phyloP scores from a whole-genome alignment of 352 stramenopile species.

The Globisporangium iwayamae region DNA sequence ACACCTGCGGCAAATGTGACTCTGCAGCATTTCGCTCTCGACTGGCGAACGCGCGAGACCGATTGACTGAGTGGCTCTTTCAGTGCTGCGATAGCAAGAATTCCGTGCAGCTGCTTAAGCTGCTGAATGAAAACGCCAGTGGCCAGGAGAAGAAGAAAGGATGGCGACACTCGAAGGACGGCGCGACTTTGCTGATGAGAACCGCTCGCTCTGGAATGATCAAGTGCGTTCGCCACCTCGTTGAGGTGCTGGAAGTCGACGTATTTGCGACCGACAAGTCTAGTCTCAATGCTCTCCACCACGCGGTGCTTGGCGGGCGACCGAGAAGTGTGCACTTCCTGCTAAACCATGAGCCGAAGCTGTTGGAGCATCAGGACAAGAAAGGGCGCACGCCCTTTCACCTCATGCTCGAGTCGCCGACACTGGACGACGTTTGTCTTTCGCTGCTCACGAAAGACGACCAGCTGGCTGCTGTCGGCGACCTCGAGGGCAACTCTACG shows the following conservation, averaged over 20 bases:
- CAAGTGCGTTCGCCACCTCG: constrained; percentile 35
- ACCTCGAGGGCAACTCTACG: constrained; percentile 42
- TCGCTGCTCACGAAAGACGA: constrained; percentile 28
- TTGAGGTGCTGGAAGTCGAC: constrained; percentile 40
- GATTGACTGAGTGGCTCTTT: constrained; percentile 55
- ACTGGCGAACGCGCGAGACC: constrained; percentile 20
- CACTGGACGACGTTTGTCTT: constrained; percentile 49
- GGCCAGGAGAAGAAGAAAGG: constrained; percentile 15
- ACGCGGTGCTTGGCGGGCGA: constrained; percentile 43
- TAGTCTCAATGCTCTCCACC: constrained; percentile 52
- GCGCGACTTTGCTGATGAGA: constrained; percentile 52
- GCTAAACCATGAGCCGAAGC: constrained; percentile 33
- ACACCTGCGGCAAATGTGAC: constrained; percentile 54
- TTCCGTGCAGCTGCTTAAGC: constrained; percentile 38
- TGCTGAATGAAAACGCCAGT: constrained; percentile 30
- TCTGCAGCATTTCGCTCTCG: constrained; percentile 27
- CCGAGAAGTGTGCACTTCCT: constrained; percentile 32
- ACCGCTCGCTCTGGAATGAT: constrained; percentile 35
- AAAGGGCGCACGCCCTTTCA: constrained; percentile 53
- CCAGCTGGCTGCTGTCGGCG: constrained; percentile 34
- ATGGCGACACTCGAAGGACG: constrained; percentile 33
- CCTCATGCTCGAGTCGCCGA: constrained; percentile 40
- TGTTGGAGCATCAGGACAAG: constrained; percentile 54
- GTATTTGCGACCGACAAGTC: constrained; percentile 43
- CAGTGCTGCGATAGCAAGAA: constrained; percentile 68